Conservation (phyloP, 176 grass and related monocot species). For the Carex pumila region DNA sequence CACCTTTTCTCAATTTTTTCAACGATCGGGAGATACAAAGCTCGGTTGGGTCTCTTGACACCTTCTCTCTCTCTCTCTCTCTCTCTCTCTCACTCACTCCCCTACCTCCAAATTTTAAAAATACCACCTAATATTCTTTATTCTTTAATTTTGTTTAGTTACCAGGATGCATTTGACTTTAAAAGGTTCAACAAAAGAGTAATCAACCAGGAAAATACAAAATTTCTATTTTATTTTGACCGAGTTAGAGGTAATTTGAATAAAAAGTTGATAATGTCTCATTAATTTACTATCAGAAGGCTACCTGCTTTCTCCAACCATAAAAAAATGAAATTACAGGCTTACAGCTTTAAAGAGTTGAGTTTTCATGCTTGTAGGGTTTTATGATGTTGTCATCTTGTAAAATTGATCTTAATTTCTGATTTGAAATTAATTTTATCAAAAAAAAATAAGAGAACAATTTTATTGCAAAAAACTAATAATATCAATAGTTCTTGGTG, state of each 20-base stretch:
- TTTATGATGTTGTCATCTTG: neutral
- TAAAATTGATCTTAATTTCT: neutral
- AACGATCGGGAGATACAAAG: no score
- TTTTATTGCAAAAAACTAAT: neutral
- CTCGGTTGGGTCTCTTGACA: no score
- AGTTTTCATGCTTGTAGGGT: neutral
- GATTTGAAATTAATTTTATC: neutral
- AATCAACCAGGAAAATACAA: conserved; percentile 14
- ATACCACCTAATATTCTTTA: neutral
- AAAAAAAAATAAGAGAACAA: no score
- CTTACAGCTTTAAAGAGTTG: neutral
- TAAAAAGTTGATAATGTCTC: neutral
- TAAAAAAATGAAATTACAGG: neutral
- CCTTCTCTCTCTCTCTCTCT: no score
- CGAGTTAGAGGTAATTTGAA: neutral
- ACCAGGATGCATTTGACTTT: neutral
- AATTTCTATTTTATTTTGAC: conserved; percentile 8
- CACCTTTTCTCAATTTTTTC: no score
- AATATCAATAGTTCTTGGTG: neutral
- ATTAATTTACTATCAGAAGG: neutral
- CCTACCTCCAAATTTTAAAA: neutral
- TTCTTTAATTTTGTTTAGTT: neutral
- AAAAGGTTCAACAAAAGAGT: conserved; percentile 5
- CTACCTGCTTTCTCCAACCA: neutral
- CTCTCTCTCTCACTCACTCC: no score